phyloP scores from a whole-genome alignment of 495 filamentous ascomycete species.

The Aspergillus indologenus region DNA sequence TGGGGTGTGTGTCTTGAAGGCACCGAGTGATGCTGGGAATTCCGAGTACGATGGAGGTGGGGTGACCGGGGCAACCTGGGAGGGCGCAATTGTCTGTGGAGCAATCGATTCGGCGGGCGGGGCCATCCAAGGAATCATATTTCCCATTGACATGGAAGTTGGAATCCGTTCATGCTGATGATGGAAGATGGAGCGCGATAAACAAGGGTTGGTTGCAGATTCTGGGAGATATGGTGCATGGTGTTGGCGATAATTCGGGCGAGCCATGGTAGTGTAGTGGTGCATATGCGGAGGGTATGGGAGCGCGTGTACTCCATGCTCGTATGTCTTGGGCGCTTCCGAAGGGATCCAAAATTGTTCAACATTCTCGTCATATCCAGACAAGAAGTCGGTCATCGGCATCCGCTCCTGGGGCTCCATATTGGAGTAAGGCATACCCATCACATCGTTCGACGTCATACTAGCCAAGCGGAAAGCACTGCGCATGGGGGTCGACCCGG shows the following conservation, averaged over 20 bases:
- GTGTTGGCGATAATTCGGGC: conserved; percentile 38
- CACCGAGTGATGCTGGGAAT: conserved; percentile 35
- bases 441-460: conserved; percentile 33
- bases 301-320: conserved; percentile 26
- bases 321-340: conserved; percentile 41
- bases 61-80: conserved; percentile 39
- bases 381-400: conserved; percentile 38
- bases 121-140: conserved; percentile 42
- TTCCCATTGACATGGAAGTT: conserved; percentile 43
- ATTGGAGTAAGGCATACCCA: conserved; percentile 33
- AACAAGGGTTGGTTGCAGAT: conserved; percentile 41
- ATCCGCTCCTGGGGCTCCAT: conserved; percentile 41
- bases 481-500: conserved; percentile 36
- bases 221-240: conserved; percentile 38
- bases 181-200: conserved; percentile 45
- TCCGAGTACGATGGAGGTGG: conserved; percentile 44
- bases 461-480: conserved; percentile 41
- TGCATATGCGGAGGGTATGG: conserved; percentile 39
- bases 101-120: conserved; percentile 35
- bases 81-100: conserved; percentile 41
- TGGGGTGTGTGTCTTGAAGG: conserved; percentile 41
- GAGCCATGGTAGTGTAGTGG: conserved; percentile 38
- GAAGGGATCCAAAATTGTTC: conserved; percentile 44
- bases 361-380: conserved; percentile 44
- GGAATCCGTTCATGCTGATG: conserved; percentile 41